phyloP scores from a whole-genome alignment of 768 basidiomycete species.

The Rhodotorula toruloides region DNA sequence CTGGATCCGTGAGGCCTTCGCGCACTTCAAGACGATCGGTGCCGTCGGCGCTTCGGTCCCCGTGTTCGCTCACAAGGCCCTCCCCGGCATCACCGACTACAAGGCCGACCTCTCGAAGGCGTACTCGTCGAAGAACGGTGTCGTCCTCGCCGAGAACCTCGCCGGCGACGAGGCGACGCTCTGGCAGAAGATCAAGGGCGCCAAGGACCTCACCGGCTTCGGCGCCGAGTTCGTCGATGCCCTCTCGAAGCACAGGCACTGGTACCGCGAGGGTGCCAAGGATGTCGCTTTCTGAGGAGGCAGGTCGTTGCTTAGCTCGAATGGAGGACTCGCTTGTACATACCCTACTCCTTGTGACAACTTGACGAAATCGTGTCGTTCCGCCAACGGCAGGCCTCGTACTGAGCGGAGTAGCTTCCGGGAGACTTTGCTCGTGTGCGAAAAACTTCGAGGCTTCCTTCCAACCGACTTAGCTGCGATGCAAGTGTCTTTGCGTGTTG shows the following conservation, averaged over 20 bases:
- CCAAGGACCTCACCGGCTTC: slow-evolving; percentile 45
- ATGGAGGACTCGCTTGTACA: too few species aligned
- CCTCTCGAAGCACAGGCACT: slow-evolving; percentile 48
- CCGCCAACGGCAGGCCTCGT: too few species aligned
- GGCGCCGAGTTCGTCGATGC: slow-evolving; percentile 46
- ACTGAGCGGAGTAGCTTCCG: too few species aligned
- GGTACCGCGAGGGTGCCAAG: slow-evolving; percentile 37
- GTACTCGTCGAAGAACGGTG: slow-evolving; percentile 45
- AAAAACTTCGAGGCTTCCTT: too few species aligned
- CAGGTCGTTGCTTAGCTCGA: too few species aligned
- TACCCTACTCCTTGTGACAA: too few species aligned
- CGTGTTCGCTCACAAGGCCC: slow-evolving; percentile 47
- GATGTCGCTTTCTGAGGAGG: slow-evolving; percentile 6
- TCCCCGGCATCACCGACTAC: slow-evolving; percentile 45
- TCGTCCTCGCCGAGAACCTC: slow-evolving; percentile 46
- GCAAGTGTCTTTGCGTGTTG: too few species aligned
- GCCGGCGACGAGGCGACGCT: slow-evolving; percentile 20
- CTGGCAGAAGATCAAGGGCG: slow-evolving; percentile 38
- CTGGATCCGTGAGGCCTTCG: slow-evolving; percentile 66
- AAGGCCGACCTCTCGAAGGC: slow-evolving; percentile 40
- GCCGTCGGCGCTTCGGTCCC: slow-evolving; percentile 57
- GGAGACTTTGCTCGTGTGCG: too few species aligned
- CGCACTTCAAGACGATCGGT: slow-evolving; percentile 77
- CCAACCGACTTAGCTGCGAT: too few species aligned
- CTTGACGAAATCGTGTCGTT: too few species aligned